phyloP scores from a whole-genome alignment of 192 early-diverging fungal genomes.

The Podila horticola region DNA sequence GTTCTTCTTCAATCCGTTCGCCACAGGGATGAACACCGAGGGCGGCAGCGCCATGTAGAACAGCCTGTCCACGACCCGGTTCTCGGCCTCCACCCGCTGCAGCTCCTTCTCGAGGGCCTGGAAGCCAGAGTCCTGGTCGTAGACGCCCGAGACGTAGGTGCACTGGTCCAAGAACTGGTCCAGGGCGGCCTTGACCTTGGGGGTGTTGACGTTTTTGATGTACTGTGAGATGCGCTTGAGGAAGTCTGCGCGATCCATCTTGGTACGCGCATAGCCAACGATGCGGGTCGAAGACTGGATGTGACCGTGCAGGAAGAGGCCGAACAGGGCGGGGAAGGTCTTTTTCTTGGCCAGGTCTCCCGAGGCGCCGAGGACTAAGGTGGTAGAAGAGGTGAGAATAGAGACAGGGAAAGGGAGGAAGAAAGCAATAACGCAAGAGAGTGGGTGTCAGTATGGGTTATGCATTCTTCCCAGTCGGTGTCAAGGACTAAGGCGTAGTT shows the following conservation, averaged over 20 bases:
- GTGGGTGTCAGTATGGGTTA: not conserved
- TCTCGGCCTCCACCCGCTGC: constrained; percentile 65
- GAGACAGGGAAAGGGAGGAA: not conserved
- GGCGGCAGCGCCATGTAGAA: constrained; percentile 92
- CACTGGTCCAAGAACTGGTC: constrained; percentile 72
- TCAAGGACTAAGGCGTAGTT: not conserved
- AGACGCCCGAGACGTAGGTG: constrained; percentile 84
- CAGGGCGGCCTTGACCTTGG: constrained; percentile 62
- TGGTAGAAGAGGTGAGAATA: not conserved
- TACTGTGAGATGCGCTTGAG: constrained; percentile 75
- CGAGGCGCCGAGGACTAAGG: constrained; percentile 78
- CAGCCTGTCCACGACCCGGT: constrained; percentile 57
- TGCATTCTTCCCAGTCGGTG: not conserved
- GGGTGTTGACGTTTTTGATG: constrained; percentile 62
- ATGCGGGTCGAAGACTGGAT: constrained; percentile 79
- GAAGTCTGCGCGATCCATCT: constrained; percentile 82
- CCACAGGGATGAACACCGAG: constrained; percentile 87
- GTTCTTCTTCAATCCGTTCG: constrained; percentile 74
- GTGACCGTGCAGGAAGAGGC: constrained; percentile 81
- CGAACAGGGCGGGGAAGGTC: constrained; percentile 94
- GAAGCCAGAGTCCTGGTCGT: constrained; percentile 82
- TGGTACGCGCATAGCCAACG: constrained; percentile 92
- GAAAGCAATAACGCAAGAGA: not conserved
- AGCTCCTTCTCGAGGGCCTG: constrained; percentile 67
- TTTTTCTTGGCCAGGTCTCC: constrained; percentile 98